A percentile compares a stretch with the other conserved stretches of the same genome.
Evolutionary conservation across 208 protist species (phyloP).

Genomic region (Entamoeba moshkovskii): DNA sequence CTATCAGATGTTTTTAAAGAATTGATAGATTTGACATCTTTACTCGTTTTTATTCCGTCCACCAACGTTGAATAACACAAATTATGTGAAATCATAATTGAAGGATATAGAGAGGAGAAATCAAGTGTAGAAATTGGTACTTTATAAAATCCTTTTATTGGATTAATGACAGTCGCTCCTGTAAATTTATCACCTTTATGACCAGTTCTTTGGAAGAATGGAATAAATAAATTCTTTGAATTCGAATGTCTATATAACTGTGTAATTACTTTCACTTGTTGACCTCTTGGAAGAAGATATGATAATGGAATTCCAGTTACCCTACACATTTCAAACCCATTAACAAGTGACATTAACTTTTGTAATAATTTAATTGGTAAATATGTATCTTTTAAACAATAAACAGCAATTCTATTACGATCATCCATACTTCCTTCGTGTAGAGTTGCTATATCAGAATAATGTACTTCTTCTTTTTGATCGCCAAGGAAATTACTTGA

Average conservation of each 20-base stretch:
- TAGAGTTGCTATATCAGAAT: slow-evolving; percentile 83
- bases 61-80: slow-evolving; percentile 61
- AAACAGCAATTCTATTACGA: slow-evolving; percentile 82
- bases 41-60: slow-evolving; percentile 57
- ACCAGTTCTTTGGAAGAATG: slow-evolving; percentile 7
- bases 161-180: slow-evolving; percentile 93
- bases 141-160: slow-evolving; percentile 55
- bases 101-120: slow-evolving; percentile 68
- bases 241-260: slow-evolving; percentile 59
- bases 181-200: slow-evolving; percentile 60
- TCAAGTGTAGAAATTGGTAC: slow-evolving; percentile 58
- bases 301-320: slow-evolving; percentile 91
- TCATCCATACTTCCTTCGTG: slow-evolving; percentile 80
- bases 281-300: slow-evolving; percentile 82
- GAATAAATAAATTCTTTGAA: slow-evolving; percentile 43
- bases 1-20: not conserved
- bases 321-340: slow-evolving; percentile 94
- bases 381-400: slow-evolving; percentile 92
- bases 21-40: not conserved
- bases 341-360: slow-evolving; percentile 90
- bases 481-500: slow-evolving; percentile 89
- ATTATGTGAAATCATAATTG: slow-evolving; percentile 70
- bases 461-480: slow-evolving; percentile 98
- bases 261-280: slow-evolving; percentile 88
- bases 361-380: slow-evolving; percentile 83